Conservation (phyloP, 805 yeast species). For the Candida endomychidarum region DNA sequence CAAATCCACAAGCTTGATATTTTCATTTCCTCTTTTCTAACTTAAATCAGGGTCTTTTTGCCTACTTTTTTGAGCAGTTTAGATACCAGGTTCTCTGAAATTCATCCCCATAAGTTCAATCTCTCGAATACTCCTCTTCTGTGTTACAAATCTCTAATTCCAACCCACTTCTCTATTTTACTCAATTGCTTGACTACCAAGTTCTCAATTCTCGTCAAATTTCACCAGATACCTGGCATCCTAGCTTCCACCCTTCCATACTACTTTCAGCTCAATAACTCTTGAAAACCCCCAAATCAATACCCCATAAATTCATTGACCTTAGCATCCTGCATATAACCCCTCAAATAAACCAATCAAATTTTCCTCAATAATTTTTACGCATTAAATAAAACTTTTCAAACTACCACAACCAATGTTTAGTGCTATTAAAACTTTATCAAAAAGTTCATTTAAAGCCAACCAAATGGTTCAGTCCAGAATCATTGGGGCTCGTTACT, state of each 20-base stretch:
- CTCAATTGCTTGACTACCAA: background rate
- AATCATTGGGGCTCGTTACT: conserved; percentile 20
- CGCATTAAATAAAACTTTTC: conserved; percentile 13
- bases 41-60: too few relatives aligned
- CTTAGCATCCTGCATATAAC: conserved; percentile 7
- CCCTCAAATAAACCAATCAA: conserved; percentile 15
- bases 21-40: too few relatives aligned
- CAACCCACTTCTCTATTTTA: background rate
- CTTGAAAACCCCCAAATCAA: background rate
- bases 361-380: conserved; percentile 13
- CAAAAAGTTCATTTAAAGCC: conserved; percentile 1
- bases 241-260: background rate
- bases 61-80: too few relatives aligned
- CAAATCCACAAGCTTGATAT: too few relatives aligned
- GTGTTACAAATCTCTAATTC: too few relatives aligned
- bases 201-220: background rate
- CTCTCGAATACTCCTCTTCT: too few relatives aligned
- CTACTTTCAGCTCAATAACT: background rate
- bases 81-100: too few relatives aligned
- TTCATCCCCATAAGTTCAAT: too few relatives aligned
- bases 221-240: too few relatives aligned
- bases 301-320: background rate
- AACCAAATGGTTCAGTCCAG: background rate
- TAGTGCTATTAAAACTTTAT: background rate
- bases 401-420: background rate